These are phyloP conservation scores for Phanerochaete sordida DNA, from an alignment of 768 basidiomycete species.

Conservation along the genomic window DNA sequence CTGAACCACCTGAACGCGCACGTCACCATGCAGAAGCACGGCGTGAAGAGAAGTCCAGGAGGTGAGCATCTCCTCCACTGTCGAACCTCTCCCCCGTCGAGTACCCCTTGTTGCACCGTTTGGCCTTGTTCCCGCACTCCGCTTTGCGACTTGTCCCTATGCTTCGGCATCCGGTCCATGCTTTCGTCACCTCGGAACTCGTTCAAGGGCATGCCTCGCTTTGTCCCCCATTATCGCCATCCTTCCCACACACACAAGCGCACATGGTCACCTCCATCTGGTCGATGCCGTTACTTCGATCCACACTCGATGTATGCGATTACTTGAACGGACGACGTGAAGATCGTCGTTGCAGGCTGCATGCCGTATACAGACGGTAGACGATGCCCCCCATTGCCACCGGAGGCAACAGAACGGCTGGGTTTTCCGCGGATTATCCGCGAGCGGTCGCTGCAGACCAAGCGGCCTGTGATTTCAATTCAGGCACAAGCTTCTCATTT, in stretches of 20 bases:
- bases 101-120: slow-evolving; percentile 8
- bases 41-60: slow-evolving; percentile 80
- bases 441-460: background rate
- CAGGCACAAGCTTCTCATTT: background rate
- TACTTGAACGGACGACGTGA: background rate
- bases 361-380: background rate
- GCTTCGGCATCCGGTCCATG: background rate
- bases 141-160: background rate
- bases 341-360: background rate
- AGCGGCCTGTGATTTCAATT: background rate
- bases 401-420: background rate
- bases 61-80: slow-evolving; percentile 52
- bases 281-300: background rate
- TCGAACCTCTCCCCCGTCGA: background rate
- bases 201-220: background rate
- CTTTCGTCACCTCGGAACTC: background rate
- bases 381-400: background rate
- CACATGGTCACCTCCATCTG: slow-evolving; percentile 4
- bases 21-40: slow-evolving; percentile 98
- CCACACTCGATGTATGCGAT: background rate
- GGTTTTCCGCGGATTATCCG: background rate
- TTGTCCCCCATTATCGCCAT: background rate
- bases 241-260: slow-evolving; percentile 6
- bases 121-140: slow-evolving; percentile 2
- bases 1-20: slow-evolving; percentile 98